A percentile compares a stretch with the other conserved stretches of the same genome.
phyloP scores from a whole-genome alignment of 2,329 filamentous ascomycete genomes.

The Thielaviopsis euricoi region DNA sequence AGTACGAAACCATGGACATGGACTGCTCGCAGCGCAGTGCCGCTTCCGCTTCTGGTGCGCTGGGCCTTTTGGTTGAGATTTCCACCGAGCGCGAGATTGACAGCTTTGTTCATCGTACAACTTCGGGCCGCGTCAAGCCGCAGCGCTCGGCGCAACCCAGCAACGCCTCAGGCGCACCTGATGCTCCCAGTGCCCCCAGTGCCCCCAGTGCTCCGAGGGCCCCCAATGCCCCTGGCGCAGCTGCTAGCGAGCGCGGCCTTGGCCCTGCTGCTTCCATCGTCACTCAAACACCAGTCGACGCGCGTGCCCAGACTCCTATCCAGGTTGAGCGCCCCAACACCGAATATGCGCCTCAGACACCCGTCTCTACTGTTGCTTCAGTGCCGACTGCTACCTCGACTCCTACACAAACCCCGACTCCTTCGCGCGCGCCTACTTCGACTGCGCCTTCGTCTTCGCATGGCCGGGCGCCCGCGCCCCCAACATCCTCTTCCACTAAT shows the following conservation, averaged over 20 bases:
- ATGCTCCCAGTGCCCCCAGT: not conserved
- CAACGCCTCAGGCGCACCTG: constrained; percentile 11
- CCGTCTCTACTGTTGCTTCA: constrained; percentile 6
- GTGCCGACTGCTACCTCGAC: constrained; percentile 6
- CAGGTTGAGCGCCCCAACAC: not conserved
- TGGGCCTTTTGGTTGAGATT: constrained; percentile 72
- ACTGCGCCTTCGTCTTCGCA: constrained; percentile 8
- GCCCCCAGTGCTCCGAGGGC: not conserved
- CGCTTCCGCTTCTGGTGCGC: constrained; percentile 57
- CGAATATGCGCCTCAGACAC: constrained; percentile 5
- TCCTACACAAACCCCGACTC: constrained; percentile 5
- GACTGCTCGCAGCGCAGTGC: constrained; percentile 69
- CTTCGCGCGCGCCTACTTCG: constrained; percentile 1
- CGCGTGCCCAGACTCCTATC: not conserved
- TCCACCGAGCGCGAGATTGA: constrained; percentile 78
- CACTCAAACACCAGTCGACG: not conserved
- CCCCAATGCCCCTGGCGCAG: not conserved
- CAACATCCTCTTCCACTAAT: constrained; percentile 3
- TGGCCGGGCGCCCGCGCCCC: constrained; percentile 3
- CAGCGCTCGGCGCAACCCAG: constrained; percentile 14
- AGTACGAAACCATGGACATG: constrained; percentile 82
- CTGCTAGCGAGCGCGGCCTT: not conserved
- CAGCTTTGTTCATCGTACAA: constrained; percentile 38
- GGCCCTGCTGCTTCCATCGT: not conserved
- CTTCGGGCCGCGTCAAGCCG: constrained; percentile 21